Base-by-base conservation (phyloP, 2,329 filamentous ascomycete species). In the Hymenoscyphus albidus region DNA sequence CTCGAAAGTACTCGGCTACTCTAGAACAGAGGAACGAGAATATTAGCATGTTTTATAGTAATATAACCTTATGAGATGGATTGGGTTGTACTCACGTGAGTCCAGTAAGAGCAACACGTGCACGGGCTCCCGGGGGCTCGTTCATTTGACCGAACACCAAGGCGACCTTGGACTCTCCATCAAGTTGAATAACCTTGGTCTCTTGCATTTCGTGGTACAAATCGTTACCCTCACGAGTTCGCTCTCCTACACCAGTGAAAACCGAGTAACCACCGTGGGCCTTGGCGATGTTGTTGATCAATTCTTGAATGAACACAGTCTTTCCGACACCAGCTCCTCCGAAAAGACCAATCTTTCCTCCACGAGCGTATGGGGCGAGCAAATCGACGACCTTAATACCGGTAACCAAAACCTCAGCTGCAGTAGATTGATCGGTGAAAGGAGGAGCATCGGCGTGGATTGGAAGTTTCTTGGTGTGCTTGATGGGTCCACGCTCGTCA, bases 131-230 rank as follows among this genome's bases (percentile, higher is more conserved):
- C 71, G 95, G 95, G 80, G 95, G 95, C 86, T 99, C 95, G 88
- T 99, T 99, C 95, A 99, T 99, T 87, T 99, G 95, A 87, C 95
- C 95, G 85, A 99, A 99, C 74, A 99, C 95, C 74, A 99, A 85
- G 71, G 95, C 92, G 85, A 98, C 95, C 90, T 99, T 99, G 81
- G 95, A 98, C 77, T 97, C 94, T 82, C 95, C 95, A 72, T 99
- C 95, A 73, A 99, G 92, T 83, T 99, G 89, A 83, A 99, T 99
- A 87, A 99, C 95, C 78, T 91, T 92, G 74, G 95, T 99, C 85
- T 99, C 94, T 87, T 98, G 95, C 95, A 99, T 99, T 88, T 99
- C 95, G 85, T 99, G 94, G 90, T 99, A 99, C 87, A 99, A 83
- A 89, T 99, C 95, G 89, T 99, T 99, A 88, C 95, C 95, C 89